Percentiles rank a stretch among this genome's conserved stretches.
Conservation (phyloP, 2,329 filamentous ascomycete genomes). For the Pseudocercospora fuligena region DNA sequence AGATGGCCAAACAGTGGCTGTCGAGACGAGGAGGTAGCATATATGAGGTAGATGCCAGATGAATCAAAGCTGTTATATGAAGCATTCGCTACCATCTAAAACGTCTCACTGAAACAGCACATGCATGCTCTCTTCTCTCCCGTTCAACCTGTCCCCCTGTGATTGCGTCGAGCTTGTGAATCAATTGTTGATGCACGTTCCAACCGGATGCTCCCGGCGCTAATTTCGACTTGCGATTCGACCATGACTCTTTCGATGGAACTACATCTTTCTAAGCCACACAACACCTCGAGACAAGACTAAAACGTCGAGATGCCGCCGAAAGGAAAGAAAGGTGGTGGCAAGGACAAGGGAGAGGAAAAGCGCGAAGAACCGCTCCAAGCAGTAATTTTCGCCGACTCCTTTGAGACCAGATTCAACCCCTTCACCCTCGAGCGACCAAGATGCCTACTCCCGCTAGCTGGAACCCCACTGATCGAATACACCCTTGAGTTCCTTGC, state of each 20-base stretch:
- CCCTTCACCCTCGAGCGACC: conserved; percentile 89
- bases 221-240: neutral
- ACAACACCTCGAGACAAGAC: neutral
- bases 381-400: conserved; percentile 82
- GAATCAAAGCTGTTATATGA: neutral
- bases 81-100: neutral
- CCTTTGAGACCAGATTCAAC: conserved; percentile 88
- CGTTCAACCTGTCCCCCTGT: neutral
- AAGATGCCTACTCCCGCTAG: conserved; percentile 90
- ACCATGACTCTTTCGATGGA: neutral
- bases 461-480: conserved; percentile 93
- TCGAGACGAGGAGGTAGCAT: neutral
- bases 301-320: conserved; percentile 50
- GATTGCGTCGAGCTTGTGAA: neutral
- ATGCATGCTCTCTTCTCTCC: neutral
- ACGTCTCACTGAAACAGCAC: neutral
- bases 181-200: neutral
- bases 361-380: conserved; percentile 66
- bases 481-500: conserved; percentile 97
- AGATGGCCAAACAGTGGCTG: conserved; percentile 6
- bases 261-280: neutral
- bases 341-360: conserved; percentile 56
- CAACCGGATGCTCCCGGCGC: neutral
- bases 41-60: conserved; percentile 5
- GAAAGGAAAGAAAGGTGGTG: conserved; percentile 51